Evolutionary conservation across 2,329 filamentous ascomycete genomes (phyloP).

Genomic region (Neonectria sp.): DNA sequence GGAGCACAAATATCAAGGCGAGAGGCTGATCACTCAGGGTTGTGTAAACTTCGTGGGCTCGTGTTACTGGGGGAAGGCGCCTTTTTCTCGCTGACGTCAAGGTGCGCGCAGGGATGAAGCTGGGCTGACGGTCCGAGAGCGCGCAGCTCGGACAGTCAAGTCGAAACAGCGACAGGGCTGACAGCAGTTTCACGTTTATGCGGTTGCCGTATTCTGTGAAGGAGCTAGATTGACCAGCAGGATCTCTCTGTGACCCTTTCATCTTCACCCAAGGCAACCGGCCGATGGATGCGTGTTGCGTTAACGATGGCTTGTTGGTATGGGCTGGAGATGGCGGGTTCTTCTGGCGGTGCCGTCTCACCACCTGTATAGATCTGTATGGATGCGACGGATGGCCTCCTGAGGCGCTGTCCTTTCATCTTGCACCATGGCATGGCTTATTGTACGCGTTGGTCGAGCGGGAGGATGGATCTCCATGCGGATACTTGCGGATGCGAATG

Average conservation of each 20-base stretch:
- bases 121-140: slow-evolving; percentile 1
- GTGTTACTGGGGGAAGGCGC: slow-evolving; percentile 3
- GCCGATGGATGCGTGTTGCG: not conserved
- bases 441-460: too few relatives aligned
- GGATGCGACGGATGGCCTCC: slow-evolving; percentile 9
- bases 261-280: not conserved
- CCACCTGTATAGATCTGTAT: not conserved
- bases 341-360: slow-evolving; percentile 2
- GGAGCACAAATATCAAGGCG: too few relatives aligned
- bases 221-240: not conserved
- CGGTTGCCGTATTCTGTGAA: not conserved
- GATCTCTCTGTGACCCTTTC: not conserved
- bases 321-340: not conserved
- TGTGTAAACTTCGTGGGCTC: not conserved
- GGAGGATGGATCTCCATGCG: not conserved
- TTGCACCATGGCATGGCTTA: not conserved
- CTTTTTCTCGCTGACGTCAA: slow-evolving; percentile 20
- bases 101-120: slow-evolving; percentile 10
- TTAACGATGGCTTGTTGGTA: not conserved
- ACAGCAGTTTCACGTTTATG: slow-evolving; percentile 13
- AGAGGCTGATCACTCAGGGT: slow-evolving; percentile 9
- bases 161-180: slow-evolving; percentile 13
- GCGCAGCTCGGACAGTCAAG: not conserved
- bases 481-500: not conserved
- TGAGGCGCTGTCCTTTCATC: slow-evolving; percentile 12